Conservation (phyloP, 805 yeast species). For the Cyberlindnera xylosilytica region DNA sequence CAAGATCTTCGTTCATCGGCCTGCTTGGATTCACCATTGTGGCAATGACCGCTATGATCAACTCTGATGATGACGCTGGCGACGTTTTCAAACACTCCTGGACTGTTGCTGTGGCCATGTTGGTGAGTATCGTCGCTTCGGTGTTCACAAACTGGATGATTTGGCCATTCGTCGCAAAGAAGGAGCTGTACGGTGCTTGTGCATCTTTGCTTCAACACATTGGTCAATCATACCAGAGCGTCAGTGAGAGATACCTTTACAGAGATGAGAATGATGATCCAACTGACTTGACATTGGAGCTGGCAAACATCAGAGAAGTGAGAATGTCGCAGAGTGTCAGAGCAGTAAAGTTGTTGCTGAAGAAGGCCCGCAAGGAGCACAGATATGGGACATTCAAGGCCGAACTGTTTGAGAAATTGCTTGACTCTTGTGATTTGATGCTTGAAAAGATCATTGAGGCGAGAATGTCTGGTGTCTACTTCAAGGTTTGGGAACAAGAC, state of each 20-base stretch:
- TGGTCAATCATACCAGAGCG: conserved; percentile 44
- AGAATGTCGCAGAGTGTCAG: conserved; percentile 42
- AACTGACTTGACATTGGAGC: conserved; percentile 39
- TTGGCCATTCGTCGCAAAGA: conserved; percentile 47
- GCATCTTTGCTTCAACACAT: conserved; percentile 39
- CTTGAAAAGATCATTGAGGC: conserved; percentile 46
- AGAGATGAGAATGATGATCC: conserved; percentile 46
- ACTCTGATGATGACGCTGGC: conserved; percentile 18
- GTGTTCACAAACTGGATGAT: conserved; percentile 41
- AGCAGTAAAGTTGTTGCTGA: conserved; percentile 37
- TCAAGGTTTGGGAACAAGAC: conserved; percentile 44
- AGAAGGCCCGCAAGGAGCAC: conserved; percentile 35
- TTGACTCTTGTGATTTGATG: conserved; percentile 37
- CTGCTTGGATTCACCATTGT: conserved; percentile 40
- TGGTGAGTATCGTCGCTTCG: conserved; percentile 37
- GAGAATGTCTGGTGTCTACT: conserved; percentile 44
- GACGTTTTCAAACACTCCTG: conserved; percentile 37
- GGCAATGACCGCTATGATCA: conserved; percentile 29
- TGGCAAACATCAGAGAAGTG: conserved; percentile 45
- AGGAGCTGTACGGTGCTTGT: conserved; percentile 37
- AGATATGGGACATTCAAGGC: conserved; percentile 34
- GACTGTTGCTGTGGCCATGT: conserved; percentile 36
- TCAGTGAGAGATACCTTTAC: conserved; percentile 46
- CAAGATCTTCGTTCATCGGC: conserved; percentile 42
- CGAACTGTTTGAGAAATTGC: conserved; percentile 30